phyloP scores from a whole-genome alignment of 225 moss, liverwort and hornwort species.

The Lunularia cruciata region DNA sequence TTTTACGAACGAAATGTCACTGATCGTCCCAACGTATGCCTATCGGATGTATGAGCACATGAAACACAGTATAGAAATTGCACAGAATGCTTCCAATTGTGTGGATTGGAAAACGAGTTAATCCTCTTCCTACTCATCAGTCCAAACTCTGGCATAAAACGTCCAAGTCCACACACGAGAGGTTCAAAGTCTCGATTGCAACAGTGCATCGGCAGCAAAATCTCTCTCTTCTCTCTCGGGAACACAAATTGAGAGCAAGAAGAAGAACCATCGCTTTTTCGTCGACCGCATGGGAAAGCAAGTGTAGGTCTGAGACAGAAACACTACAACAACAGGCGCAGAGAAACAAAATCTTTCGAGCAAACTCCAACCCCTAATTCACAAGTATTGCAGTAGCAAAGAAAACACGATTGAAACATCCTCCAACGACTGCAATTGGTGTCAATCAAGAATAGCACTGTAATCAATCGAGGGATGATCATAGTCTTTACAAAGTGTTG shows the following conservation, averaged over 20 bases:
- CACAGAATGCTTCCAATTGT: not conserved
- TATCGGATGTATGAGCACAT: no score
- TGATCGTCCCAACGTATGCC: no score
- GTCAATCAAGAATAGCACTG: not conserved
- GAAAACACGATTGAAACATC: not conserved
- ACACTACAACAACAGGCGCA: not conserved
- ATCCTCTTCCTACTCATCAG: constrained; percentile 8
- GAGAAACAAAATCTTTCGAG: constrained; percentile 11
- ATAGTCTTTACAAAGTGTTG: not conserved
- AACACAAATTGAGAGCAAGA: not conserved
- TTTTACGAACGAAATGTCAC: no score
- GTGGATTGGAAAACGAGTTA: not conserved
- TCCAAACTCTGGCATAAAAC: constrained; percentile 1
- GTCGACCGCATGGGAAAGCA: not conserved
- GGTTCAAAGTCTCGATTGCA: no score
- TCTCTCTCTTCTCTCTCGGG: not conserved
- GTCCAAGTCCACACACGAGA: no score
- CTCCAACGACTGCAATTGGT: not conserved
- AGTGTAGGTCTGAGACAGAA: not conserved
- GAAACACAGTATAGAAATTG: no score
- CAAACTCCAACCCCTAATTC: not conserved
- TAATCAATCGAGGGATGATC: not conserved
- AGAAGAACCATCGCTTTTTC: constrained; percentile 3
- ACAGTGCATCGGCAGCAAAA: no score
- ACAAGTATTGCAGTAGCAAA: not conserved